phyloP scores from a whole-genome alignment of 139 green algal genomes.

The Yamagishiella unicocca region DNA sequence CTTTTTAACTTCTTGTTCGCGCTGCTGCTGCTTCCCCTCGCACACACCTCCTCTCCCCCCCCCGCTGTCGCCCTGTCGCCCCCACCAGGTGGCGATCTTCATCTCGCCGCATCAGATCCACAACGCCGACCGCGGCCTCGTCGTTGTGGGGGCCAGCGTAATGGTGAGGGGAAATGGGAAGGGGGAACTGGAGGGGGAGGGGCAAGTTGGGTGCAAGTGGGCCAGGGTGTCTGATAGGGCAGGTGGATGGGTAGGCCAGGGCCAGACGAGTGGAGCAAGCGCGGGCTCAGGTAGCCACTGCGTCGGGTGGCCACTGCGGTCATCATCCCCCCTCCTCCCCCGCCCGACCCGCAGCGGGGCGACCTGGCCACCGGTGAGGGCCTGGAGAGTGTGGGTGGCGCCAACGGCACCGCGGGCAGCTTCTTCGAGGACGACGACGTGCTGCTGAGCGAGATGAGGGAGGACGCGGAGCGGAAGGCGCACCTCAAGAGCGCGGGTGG shows the following conservation, averaged over 20 bases:
- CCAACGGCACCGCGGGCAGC: not conserved
- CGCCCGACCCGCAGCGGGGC: slow-evolving; percentile 38
- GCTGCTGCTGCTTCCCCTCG: too few relatives aligned
- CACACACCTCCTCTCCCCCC: not conserved
- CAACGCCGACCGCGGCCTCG: slow-evolving; percentile 78
- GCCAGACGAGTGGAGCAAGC: too few relatives aligned
- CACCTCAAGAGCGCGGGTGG: slow-evolving; percentile 55
- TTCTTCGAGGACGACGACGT: slow-evolving; percentile 62
- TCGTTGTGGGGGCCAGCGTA: slow-evolving; percentile 82
- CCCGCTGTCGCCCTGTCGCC: not conserved
- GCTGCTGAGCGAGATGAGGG: slow-evolving; percentile 62
- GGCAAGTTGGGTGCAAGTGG: too few relatives aligned
- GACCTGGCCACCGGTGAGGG: slow-evolving; percentile 57
- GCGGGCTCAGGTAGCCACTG: too few relatives aligned
- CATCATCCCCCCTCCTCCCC: not conserved
- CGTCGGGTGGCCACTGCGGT: too few relatives aligned
- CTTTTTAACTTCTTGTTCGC: too few relatives aligned
- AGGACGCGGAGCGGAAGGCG: slow-evolving; percentile 50
- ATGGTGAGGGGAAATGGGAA: not conserved
- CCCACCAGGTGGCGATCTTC: slow-evolving; percentile 84
- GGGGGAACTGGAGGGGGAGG: not conserved
- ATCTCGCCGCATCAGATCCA: slow-evolving; percentile 79
- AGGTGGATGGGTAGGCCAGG: too few relatives aligned
- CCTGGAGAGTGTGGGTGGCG: slow-evolving; percentile 7
- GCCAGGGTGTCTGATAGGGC: too few relatives aligned